Evolutionary conservation across 192 early-diverging fungal genomes (phyloP), one percentile per base, ranked within the genome.

Genomic region (Gonapodya prolifera): DNA sequence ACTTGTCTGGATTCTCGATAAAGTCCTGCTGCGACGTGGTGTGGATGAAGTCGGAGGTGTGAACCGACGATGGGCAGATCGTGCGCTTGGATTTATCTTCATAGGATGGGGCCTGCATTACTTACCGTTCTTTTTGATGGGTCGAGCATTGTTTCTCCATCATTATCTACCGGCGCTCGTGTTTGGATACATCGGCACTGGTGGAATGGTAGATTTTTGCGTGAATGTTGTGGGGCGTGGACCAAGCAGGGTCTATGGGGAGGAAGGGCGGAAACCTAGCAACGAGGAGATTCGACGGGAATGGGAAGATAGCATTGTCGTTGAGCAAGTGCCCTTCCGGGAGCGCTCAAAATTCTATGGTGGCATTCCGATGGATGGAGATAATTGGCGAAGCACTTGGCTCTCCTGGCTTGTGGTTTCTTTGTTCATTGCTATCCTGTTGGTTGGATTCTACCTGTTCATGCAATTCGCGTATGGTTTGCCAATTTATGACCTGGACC

Each of bases 101-200:
- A 79, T 94, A 69, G 91, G 87, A 32, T 98, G 94, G 92, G 79
- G 84, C 28, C 82, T 96, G 77, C 96, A 98, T 80, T 98, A 93
- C 82, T 34, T 93, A 8, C 96, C 96, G 34, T 97, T 97, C 86
- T 96, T 93, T 81, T 77, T 95, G 69, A 94, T 95, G 93, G 95
- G 94, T 30, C 91, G 96, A 35, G 89, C 92, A 74, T 87, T 96
- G 1, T 98, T 97, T 83, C 81, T 98, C 77, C 96, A 98, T 85
- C 96, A 98, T 84, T 98, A 98, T 82, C 83, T 98, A 73, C 96
- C 95, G 0, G 89, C 92, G 1, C 89, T 91, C 35, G 91, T 96
- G 77, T 92, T 94, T 84, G 90, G 90, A 34, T 90, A 91, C 77
- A 83, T 98, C 82, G 75, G 91, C 1, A 80, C 91, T 16, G 91